These are phyloP conservation scores for Emergomyces orientalis DNA, from an alignment of 2,329 filamentous ascomycete genomes.

Conservation along the genomic window DNA sequence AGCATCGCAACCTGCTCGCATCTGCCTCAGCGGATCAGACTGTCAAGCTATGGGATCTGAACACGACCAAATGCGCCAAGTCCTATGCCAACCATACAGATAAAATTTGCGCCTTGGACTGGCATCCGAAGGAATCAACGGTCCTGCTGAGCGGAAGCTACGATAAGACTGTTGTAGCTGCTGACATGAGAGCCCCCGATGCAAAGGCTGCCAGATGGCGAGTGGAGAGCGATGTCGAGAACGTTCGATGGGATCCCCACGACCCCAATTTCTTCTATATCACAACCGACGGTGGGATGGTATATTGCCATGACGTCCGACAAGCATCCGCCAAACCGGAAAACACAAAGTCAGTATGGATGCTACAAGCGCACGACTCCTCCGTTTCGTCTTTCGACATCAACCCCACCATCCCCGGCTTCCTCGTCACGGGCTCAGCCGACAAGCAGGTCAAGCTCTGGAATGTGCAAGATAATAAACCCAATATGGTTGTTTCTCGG, in stretches of 20 bases:
- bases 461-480: constrained; percentile 74
- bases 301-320: constrained; percentile 86
- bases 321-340: constrained; percentile 63
- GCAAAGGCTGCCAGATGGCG: constrained; percentile 76
- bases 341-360: constrained; percentile 80
- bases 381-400: constrained; percentile 87
- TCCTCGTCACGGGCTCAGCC: constrained; percentile 83
- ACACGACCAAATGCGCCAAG: constrained; percentile 85
- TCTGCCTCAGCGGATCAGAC: constrained; percentile 95
- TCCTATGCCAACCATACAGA: constrained; percentile 94
- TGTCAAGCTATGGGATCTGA: constrained; percentile 94
- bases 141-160: constrained; percentile 88
- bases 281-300: constrained; percentile 80
- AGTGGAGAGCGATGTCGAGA: constrained; percentile 92
- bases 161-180: constrained; percentile 86
- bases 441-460: constrained; percentile 96
- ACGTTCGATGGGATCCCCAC: constrained; percentile 85
- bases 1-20: constrained; percentile 87
- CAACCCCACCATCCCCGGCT: constrained; percentile 81
- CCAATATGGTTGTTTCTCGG: constrained; percentile 81
- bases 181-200: constrained; percentile 89
- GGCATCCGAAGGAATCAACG: constrained; percentile 81
- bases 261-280: constrained; percentile 90
- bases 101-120: constrained; percentile 93
- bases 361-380: constrained; percentile 88